Percentiles rank a stretch among this genome's conserved stretches.
Evolutionary conservation across 2,329 filamentous ascomycete genomes (phyloP).

Genomic region (Dactylellina parvicollis): DNA sequence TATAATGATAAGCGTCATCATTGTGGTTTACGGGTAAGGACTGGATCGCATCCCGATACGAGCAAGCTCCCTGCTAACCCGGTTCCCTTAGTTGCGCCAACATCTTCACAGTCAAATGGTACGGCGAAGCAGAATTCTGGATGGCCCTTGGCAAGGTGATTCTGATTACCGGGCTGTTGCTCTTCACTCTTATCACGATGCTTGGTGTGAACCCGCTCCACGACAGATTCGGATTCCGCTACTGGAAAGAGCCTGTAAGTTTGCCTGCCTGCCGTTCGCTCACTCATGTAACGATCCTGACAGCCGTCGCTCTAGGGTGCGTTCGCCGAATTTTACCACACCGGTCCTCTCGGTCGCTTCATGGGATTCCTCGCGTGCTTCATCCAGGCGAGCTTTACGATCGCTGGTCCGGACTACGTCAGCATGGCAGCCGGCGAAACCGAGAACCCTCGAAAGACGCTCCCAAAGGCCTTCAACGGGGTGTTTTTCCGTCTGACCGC

Average conservation of each 20-base stretch:
- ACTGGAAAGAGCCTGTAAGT: slow-evolving; percentile 65
- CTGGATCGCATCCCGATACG: slow-evolving; percentile 26
- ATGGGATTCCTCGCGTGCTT: slow-evolving; percentile 80
- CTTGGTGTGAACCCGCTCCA: slow-evolving; percentile 79
- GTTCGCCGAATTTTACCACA: slow-evolving; percentile 73
- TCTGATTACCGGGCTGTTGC: slow-evolving; percentile 75
- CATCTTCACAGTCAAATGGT: slow-evolving; percentile 76
- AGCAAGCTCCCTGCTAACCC: slow-evolving; percentile 8
- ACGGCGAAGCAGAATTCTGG: slow-evolving; percentile 78
- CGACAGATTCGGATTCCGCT: slow-evolving; percentile 78
- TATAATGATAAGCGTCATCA: slow-evolving; percentile 70
- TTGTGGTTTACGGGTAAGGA: slow-evolving; percentile 70
- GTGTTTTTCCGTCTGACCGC: slow-evolving; percentile 80
- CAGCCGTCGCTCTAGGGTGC: slow-evolving; percentile 65
- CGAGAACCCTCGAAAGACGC: slow-evolving; percentile 73
- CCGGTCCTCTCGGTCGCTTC: slow-evolving; percentile 74
- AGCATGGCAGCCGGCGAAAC: slow-evolving; percentile 68
- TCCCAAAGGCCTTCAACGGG: slow-evolving; percentile 79
- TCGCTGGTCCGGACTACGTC: slow-evolving; percentile 75
- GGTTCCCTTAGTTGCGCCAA: slow-evolving; percentile 69
- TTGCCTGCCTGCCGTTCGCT: slow-evolving; percentile 58
- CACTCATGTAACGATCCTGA: not conserved
- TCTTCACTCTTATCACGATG: slow-evolving; percentile 85
- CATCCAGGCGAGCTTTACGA: slow-evolving; percentile 75
- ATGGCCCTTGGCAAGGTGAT: slow-evolving; percentile 77